Evolutionary conservation across 2,329 filamentous ascomycete genomes (phyloP).

Genomic region (Pyrenochaeta sp.): DNA sequence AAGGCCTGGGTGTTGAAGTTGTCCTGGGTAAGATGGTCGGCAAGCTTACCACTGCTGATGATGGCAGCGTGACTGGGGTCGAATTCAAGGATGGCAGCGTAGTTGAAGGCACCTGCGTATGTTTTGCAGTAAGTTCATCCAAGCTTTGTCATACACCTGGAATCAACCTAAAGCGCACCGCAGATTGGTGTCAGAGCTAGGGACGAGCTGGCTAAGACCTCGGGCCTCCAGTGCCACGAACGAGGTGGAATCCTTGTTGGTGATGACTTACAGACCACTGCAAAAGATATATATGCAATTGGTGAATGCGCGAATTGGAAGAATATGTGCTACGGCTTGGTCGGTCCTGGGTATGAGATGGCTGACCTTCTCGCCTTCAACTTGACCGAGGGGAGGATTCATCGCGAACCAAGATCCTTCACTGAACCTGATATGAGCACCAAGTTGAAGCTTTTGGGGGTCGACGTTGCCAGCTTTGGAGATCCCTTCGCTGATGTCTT

Average conservation of each 20-base stretch:
- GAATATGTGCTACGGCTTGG: conserved; percentile 85
- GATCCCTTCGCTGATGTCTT: conserved; percentile 92
- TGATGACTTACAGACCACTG: conserved; percentile 72
- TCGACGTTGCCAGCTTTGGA: conserved; percentile 91
- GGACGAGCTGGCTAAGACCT: conserved; percentile 75
- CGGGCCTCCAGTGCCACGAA: conserved; percentile 76
- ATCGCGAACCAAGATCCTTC: conserved; percentile 71
- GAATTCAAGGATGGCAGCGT: conserved; percentile 81
- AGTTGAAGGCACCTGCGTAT: conserved; percentile 81
- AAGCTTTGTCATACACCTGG: not conserved
- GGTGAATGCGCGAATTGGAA: conserved; percentile 93
- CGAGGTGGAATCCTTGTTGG: conserved; percentile 78
- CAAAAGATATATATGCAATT: conserved; percentile 80
- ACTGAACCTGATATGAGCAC: conserved; percentile 88
- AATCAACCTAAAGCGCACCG: conserved; percentile 8
- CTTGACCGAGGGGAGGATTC: conserved; percentile 80
- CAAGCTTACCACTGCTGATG: conserved; percentile 72
- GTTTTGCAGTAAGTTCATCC: conserved; percentile 71
- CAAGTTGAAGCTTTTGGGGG: conserved; percentile 87
- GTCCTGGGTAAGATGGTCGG: conserved; percentile 79
- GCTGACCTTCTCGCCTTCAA: conserved; percentile 92
- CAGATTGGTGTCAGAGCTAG: conserved; percentile 81
- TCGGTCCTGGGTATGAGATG: conserved; percentile 93
- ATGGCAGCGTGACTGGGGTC: conserved; percentile 75
- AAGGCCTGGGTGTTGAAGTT: conserved; percentile 78